Percentiles rank a stretch among this genome's conserved stretches.
Evolutionary conservation across 495 filamentous ascomycete species (phyloP).

Genomic region (Penicillium dipodomyicola): DNA sequence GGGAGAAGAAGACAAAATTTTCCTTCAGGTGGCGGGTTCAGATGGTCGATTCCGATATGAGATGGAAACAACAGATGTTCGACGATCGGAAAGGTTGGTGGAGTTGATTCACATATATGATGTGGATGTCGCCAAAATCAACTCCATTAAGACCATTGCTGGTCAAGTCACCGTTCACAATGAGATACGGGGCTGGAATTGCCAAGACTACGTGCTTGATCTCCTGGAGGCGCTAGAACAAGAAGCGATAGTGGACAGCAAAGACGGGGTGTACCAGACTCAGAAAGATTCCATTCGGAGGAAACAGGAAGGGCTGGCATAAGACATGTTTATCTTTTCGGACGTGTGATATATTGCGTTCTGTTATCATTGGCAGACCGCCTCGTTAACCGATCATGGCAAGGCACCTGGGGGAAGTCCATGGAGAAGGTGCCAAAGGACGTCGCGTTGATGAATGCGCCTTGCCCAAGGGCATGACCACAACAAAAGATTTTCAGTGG

Average conservation of each 20-base stretch:
- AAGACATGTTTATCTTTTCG: background rate
- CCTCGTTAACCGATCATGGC: too few relatives aligned
- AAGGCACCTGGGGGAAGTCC: conserved; percentile 25
- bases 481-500: conserved; percentile 29
- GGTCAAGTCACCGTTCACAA: conserved; percentile 6
- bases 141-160: background rate
- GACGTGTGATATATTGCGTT: too few relatives aligned
- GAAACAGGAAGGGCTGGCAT: conserved; percentile 2
- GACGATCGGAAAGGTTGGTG: background rate
- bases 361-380: too few relatives aligned
- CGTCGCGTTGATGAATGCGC: conserved; percentile 18
- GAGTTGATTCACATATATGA: background rate
- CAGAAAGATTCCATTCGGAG: background rate
- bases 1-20: background rate
- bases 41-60: background rate
- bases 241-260: background rate
- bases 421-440: conserved; percentile 37
- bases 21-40: background rate
- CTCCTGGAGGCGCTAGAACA: conserved; percentile 3
- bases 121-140: background rate
- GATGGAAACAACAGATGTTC: background rate
- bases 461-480: conserved; percentile 30
- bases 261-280: background rate
- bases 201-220: conserved; percentile 18
- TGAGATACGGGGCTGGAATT: conserved; percentile 13